A percentile compares a stretch with the other conserved stretches of the same genome.
phyloP scores from a whole-genome alignment of 345 rosid species.

The Eucalyptus dawsonii region DNA sequence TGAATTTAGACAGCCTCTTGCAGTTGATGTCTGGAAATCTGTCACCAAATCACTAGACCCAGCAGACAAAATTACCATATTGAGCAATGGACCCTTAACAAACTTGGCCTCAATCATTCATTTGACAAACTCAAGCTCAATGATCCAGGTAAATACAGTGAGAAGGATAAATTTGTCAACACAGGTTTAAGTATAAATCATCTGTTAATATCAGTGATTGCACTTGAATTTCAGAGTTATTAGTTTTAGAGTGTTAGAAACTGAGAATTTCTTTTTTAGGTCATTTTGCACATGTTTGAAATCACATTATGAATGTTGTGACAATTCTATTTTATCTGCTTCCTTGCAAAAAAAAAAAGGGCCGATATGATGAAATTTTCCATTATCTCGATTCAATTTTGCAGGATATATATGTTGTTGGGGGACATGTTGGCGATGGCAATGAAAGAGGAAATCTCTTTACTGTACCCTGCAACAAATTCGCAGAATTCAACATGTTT shows the following conservation, averaged over 20 bases:
- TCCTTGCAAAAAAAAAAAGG: not conserved
- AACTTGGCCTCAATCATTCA: constrained; percentile 51
- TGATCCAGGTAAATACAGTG: constrained; percentile 37
- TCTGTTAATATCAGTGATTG: not conserved
- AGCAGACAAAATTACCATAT: constrained; percentile 45
- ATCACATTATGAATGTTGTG: not conserved
- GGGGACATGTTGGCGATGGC: constrained; percentile 43
- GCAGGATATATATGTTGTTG: constrained; percentile 68
- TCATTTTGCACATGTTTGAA: not conserved
- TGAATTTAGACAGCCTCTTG: constrained; percentile 60
- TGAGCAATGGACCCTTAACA: constrained; percentile 83
- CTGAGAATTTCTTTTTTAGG: not conserved
- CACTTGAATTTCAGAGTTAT: not conserved
- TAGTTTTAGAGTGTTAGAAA: not conserved
- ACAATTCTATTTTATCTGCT: not conserved
- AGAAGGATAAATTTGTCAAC: not conserved
- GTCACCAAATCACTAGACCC: constrained; percentile 14
- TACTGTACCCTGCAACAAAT: constrained; percentile 26
- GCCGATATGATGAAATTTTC: not conserved
- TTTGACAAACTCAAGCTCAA: constrained; percentile 19
- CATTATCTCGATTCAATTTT: not conserved
- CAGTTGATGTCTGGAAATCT: constrained; percentile 63
- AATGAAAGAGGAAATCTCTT: constrained; percentile 49
- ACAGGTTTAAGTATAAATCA: not conserved
- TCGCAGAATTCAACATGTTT: constrained; percentile 77